These are phyloP conservation scores for Pinus taeda DNA, from an alignment of 75 land plant genomes.

Conservation along the genomic window DNA sequence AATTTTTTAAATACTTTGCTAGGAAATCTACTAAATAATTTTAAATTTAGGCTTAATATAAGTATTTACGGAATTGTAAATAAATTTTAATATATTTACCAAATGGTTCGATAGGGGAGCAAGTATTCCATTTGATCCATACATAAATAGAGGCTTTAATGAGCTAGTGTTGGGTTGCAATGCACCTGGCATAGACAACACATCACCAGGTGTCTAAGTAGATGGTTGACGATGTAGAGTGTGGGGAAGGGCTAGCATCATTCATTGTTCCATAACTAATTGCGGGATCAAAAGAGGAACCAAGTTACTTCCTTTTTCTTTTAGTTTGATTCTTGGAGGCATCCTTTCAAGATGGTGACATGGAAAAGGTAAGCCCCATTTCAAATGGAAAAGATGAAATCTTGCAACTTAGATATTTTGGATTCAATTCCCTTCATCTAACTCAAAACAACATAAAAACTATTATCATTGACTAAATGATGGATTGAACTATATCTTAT, in stretches of 20 bases:
- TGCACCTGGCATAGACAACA: slow-evolving; percentile 76
- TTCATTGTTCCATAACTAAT: slow-evolving; percentile 98
- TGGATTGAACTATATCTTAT: slow-evolving; percentile 19
- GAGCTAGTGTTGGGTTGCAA: slow-evolving; percentile 77
- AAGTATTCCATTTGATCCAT: slow-evolving; percentile 81
- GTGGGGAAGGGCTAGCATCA: slow-evolving; percentile 83
- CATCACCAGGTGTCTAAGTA: slow-evolving; percentile 97
- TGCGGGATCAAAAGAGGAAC: slow-evolving; percentile 40
- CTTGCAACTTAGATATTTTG: background rate
- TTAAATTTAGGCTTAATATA: background rate
- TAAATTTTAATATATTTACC: slow-evolving; percentile 33
- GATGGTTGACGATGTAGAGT: slow-evolving; percentile 95
- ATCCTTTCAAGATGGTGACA: slow-evolving; percentile 30
- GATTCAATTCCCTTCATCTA: background rate
- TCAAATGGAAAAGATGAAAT: background rate
- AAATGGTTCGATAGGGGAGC: slow-evolving; percentile 90
- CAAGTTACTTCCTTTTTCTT: slow-evolving; percentile 76
- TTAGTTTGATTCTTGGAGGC: slow-evolving; percentile 22
- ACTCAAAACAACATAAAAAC: background rate
- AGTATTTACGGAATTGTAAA: no score
- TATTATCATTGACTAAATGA: background rate
- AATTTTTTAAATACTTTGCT: background rate
- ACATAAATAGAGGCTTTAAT: slow-evolving; percentile 80
- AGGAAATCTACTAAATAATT: background rate
- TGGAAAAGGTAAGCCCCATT: background rate